Base-by-base conservation (phyloP, 2,329 filamentous ascomycete genomes). In the Venturia pyrina region DNA sequence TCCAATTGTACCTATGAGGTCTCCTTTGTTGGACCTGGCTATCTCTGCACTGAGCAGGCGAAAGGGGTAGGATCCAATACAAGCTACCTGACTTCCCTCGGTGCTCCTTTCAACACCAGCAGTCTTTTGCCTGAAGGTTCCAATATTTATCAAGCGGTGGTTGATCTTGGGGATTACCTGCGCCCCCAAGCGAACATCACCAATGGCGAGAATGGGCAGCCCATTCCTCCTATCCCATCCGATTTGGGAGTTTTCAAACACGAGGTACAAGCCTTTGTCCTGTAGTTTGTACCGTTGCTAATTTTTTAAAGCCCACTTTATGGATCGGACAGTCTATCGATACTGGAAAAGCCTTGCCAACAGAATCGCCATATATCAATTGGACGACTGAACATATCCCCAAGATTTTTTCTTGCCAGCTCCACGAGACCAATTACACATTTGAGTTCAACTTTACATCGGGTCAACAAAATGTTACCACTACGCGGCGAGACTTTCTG, bases 1-100 rank as follows among this genome's bases (percentile, higher is more conserved):
- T 77, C 69, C 70, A 76, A 77, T 50, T 76, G 75, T 66, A 75
- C 74, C 1, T 77, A 76, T 44, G 63, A 68, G 0, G 72, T 76
- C 64, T 71, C 67, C 8, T 76, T 77, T 62, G 21, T 71, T 44
- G 75, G 71, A 15, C 75, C 74, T 6, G 75, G 75, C 5, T 77
- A 77, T 67, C 73, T 75, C 62, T 76, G 75, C 62, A 71, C 73
- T 13, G 70, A 75, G 40, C 60, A 73, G 7, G 74, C 73, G 13
- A 70, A 68, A 24, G 68, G 72, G 50, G 69, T 61, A 8, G 60
- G 71, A 21, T 60, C 68, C 10, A 62, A 68, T 5, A 60, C 62
- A 15, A 62, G 64, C 1, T 67, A 70, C 19, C 66, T 71, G 43
- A 62, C 60, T 7, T 67, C 72, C 8, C 61, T 70, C 3, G 71